Percentiles rank a stretch among this genome's conserved stretches.
phyloP scores from a whole-genome alignment of 768 basidiomycete species.

The Tulasnella sp. region DNA sequence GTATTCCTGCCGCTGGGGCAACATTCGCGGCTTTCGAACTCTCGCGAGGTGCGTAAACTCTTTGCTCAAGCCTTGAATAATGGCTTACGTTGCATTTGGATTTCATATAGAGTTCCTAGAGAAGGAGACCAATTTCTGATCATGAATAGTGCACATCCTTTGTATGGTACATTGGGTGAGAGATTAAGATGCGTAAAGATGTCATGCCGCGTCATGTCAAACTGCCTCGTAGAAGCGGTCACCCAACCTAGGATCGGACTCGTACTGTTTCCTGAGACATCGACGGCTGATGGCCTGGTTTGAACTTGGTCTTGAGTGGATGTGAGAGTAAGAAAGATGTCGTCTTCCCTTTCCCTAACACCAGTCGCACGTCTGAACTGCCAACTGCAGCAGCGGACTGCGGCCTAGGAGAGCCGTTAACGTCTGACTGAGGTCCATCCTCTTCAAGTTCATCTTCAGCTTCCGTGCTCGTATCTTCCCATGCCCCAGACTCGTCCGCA shows the following conservation, averaged over 20 bases:
- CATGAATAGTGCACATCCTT: background rate
- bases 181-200: background rate
- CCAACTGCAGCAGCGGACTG: too few relatives aligned
- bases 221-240: background rate
- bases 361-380: too few relatives aligned
- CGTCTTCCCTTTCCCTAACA: background rate
- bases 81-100: background rate
- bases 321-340: background rate
- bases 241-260: background rate
- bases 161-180: background rate
- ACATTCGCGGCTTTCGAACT: constrained; percentile 88
- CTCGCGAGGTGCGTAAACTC: constrained; percentile 40
- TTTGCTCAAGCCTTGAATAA: background rate
- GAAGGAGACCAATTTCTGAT: constrained; percentile 3
- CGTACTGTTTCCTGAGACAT: too few relatives aligned
- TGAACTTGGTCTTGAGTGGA: background rate
- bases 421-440: background rate
- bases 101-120: constrained; percentile 4
- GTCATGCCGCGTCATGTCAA: background rate
- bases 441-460: background rate
- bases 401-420: too few relatives aligned
- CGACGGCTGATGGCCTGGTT: too few relatives aligned
- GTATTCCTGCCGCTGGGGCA: constrained; percentile 83
- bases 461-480: constrained; percentile 13
- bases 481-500: background rate